Evolutionary conservation across 140 eudicot genomes (phyloP).

Genomic region (Ambrosia hybrid): DNA sequence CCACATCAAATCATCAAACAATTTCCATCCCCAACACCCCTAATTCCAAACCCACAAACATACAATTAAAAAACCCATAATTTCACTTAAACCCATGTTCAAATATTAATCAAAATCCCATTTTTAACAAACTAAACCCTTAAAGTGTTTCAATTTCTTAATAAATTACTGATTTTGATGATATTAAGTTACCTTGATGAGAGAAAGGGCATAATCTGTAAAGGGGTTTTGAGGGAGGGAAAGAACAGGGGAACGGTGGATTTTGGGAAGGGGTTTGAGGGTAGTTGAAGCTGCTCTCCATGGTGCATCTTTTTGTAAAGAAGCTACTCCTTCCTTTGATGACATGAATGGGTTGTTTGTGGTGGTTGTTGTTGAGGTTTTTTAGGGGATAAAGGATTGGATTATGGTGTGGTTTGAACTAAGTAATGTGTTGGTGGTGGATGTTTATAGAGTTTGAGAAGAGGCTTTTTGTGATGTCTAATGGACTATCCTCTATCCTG

Average conservation of each 20-base stretch:
- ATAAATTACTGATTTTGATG: too few species aligned
- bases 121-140: neutral
- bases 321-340: slow-evolving; percentile 60
- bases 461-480: too few species aligned
- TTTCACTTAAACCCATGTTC: neutral
- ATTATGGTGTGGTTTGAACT: slow-evolving; percentile 19
- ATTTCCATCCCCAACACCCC: slow-evolving; percentile 13
- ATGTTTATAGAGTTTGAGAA: too few species aligned
- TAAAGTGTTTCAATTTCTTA: too few species aligned
- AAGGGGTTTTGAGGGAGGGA: slow-evolving; percentile 59
- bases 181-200: slow-evolving; percentile 61
- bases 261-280: slow-evolving; percentile 71
- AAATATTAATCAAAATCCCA: neutral
- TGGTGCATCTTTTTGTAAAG: slow-evolving; percentile 73
- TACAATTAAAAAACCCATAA: neutral
- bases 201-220: slow-evolving; percentile 62
- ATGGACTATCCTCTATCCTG: too few species aligned
- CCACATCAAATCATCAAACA: slow-evolving; percentile 9
- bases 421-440: slow-evolving; percentile 19
- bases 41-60: slow-evolving; percentile 2
- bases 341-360: slow-evolving; percentile 34
- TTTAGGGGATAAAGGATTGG: neutral
- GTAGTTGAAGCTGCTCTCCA: slow-evolving; percentile 70
- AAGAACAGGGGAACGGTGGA: slow-evolving; percentile 80
- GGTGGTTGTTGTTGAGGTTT: neutral